phyloP scores from a whole-genome alignment of 805 yeast genomes.

The Wickerhamiella nectarea region DNA sequence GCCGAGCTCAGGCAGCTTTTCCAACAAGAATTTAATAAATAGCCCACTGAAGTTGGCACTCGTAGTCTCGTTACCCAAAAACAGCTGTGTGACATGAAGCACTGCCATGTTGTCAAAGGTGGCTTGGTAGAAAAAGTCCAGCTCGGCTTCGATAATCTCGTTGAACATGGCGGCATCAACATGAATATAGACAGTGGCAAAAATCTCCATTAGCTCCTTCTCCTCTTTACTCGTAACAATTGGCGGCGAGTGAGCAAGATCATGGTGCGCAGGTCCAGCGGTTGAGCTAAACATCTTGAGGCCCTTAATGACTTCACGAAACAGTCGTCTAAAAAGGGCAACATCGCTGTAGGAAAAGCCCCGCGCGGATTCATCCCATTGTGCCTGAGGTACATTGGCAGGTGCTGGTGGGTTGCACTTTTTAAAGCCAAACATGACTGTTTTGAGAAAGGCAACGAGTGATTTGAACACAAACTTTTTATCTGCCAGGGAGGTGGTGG shows the following conservation, averaged over 20 bases:
- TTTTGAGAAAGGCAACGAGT: slow-evolving; percentile 75
- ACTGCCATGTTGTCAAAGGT: slow-evolving; percentile 75
- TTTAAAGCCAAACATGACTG: slow-evolving; percentile 78
- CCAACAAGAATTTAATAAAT: slow-evolving; percentile 58
- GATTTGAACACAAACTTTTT: slow-evolving; percentile 81
- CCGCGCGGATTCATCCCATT: slow-evolving; percentile 79
- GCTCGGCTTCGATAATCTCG: slow-evolving; percentile 73
- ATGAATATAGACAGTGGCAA: slow-evolving; percentile 86
- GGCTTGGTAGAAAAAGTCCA: slow-evolving; percentile 61
- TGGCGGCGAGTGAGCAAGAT: slow-evolving; percentile 59
- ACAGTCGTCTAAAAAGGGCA: slow-evolving; percentile 56
- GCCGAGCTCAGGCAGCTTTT: slow-evolving; percentile 65
- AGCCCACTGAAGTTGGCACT: slow-evolving; percentile 85
- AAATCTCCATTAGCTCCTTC: slow-evolving; percentile 87
- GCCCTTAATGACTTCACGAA: slow-evolving; percentile 74
- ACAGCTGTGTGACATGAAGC: slow-evolving; percentile 84
- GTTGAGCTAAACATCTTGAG: slow-evolving; percentile 46
- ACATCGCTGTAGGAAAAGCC: slow-evolving; percentile 77
- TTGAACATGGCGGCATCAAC: slow-evolving; percentile 92
- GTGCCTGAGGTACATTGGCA: slow-evolving; percentile 35
- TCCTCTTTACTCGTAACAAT: slow-evolving; percentile 84
- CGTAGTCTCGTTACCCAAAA: slow-evolving; percentile 86
- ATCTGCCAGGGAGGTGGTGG: slow-evolving; percentile 28
- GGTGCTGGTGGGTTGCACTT: slow-evolving; percentile 69
- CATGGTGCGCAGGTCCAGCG: slow-evolving; percentile 4